Evolutionary conservation across 225 moss, liverwort and hornwort genomes (phyloP), one percentile per base, ranked within the genome.

Genomic region (Physcomitrellopsis africana): DNA sequence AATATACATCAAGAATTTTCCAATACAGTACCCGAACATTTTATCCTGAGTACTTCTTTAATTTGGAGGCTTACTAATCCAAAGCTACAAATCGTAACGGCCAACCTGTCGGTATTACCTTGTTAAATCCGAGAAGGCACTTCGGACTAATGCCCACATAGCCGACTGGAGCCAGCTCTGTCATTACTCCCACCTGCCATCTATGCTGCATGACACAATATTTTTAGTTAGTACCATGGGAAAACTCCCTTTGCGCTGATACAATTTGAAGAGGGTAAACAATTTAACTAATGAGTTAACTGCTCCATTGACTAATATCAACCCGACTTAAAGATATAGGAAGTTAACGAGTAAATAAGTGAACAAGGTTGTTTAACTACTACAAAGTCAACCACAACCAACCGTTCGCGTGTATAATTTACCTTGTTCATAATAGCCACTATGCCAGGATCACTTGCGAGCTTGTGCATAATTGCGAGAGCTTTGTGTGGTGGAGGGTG

Each of bases 101-200:
- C 58, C 64, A 58, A 60, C 42, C 60, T 9, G 15, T 44, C 0
- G 16, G 29, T 27, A 4, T 27, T 72, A 92, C 96, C 91, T 66
- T 90, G 63, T 97, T 99, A 37, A 86, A 93, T 37, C 99, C 99
- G 9, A 95, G 73, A 65, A 95, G 55, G 65, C 99, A 95, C 80
- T 89, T 92, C 27, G 95, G 92, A 68, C 93, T 95, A 48, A 93
- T 44, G 55, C 99, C 95, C 49, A 99, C 93, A 67, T 82, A 87
- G 66, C 99, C 95, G 57, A 89, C 70, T 11, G 99, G 99, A 52
- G 95, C 89, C 82, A 99, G 76, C 78, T 99, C 99, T 22, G 99
- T 89, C 90, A 99, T 81, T 51, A 87, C 65, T 46, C 92, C 93
- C 22, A 99, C 95, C 72, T 82, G 86, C 99, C 99, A 99, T n/a